Conservation (phyloP, 345 rosid genomes). For the Eucalyptus regnans region DNA sequence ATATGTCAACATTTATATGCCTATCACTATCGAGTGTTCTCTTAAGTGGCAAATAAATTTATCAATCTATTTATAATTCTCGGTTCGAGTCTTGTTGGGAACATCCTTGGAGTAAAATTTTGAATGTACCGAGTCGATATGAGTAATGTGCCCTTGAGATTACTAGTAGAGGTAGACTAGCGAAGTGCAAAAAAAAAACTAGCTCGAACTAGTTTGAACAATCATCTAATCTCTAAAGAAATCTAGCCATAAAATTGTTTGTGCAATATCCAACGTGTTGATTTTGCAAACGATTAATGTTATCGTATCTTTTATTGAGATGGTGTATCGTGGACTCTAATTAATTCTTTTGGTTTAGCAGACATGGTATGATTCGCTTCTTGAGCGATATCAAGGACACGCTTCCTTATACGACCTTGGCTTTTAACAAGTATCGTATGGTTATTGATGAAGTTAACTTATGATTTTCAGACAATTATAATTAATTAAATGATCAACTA, state of each 20-base stretch:
- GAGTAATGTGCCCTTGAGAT: not conserved
- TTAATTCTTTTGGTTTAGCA: not conserved
- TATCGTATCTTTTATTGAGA: not conserved
- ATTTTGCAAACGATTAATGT: not conserved
- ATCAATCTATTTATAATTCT: not conserved
- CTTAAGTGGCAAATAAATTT: not conserved
- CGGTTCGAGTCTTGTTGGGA: not conserved
- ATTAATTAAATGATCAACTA: not conserved
- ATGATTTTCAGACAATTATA: not conserved
- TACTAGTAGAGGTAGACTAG: not conserved
- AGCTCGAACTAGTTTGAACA: not conserved
- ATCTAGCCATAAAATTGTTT: not conserved
- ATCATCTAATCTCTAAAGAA: too few species aligned
- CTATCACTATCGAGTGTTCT: not conserved
- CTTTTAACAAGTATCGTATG: not conserved
- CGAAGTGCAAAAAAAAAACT: not conserved
- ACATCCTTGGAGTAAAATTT: not conserved
- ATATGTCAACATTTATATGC: not conserved
- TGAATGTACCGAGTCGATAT: accelerated
- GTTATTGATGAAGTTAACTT: not conserved
- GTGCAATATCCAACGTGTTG: not conserved
- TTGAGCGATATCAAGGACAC: accelerated
- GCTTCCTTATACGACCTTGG: accelerated
- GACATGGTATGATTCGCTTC: accelerated
- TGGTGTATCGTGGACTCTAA: too few species aligned